Base-by-base conservation (phyloP, 345 rosid genomes). In the Salix viminalis region DNA sequence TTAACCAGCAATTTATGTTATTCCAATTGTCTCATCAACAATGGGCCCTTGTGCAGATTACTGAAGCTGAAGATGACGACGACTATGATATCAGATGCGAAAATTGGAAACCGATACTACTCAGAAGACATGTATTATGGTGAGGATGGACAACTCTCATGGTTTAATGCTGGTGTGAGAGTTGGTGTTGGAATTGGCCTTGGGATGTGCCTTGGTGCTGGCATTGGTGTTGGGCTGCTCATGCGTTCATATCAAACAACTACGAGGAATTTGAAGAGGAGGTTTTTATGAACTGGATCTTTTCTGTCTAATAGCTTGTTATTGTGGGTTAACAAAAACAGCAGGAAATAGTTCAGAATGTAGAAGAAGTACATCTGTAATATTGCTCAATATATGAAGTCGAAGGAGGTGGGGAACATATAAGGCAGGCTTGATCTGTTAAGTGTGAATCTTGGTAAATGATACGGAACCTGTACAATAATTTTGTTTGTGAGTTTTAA, bases 141-240 rank as follows among this genome's bases (percentile, higher is more conserved):
- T 7, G 98, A 93, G 78, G 97, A 95, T 67, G 98, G 97, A 19
- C 89, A 95, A 54, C 97, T 95, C 50, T 79, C 97, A 32, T 93
- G 96, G 99, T 91, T 93, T 76, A 95, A 93, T 75, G 93, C 97
- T 41, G 98, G 97, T 15, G 98, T 95, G 67, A 88, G 98, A 86
- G 98, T 93, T 32, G 97, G 98, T 72, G 98, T 93, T 37, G 98
- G 98, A 75, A 93, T 93, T 84, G 97, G 99, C 72, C 96, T 93
- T 4, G 98, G 97, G 44, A 90, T 90, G 97, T 95, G 99, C 70
- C 81, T 95, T 16, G 98, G 98, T 48, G 75, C 93, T 7, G 98
- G 99, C 67, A 85, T 95, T 78, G 99, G 99, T 62, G 97, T 91
- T 78, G 99, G 99, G 67, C 81, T 95, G 74, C 94, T 95, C 60